Base-by-base conservation (phyloP, 2,329 filamentous ascomycete species). In the Hirsutella minnesotensis region DNA sequence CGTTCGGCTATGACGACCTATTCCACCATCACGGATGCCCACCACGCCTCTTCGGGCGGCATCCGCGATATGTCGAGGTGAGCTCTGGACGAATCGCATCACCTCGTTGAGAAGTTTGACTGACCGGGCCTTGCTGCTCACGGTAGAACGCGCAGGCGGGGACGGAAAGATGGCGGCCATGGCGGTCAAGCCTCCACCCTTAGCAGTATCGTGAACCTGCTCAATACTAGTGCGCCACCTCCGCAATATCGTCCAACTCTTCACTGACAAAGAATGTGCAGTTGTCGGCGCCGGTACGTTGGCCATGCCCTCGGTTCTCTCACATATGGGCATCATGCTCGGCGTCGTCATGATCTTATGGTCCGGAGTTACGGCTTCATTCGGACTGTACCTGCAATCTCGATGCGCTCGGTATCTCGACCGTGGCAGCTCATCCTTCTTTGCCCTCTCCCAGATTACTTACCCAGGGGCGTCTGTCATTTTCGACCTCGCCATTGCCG, bases 401-500 rank as follows among this genome's bases (percentile, higher is more conserved):
- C 80, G 85, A 67, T 96, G 92, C 68, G 85, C 92, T 5, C 79
- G 86, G 59, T 98, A 98, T 61, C 73, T 98, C 49, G 92, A 96
- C 50, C 77, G 87, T 47, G 92, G 92, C 35, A 77, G 78, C 5
- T 78, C 89, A 1, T 95, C 88, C 30, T 98, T 98, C 67, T 95
- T 95, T 58, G 88, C 90, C n/a, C 70, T 98, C 15, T 95, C 88
- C 13, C 90, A 98, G 61, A 78, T 98, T 49, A 96, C 92, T 5
- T 98, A 96, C 56, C 92, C 92, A 1, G 95, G 95, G 60, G 88
- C 90, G 3, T 86, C 92, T 9, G 87, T 98, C 38, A 73, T 96
- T 38, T 98, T 98, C 61, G 92, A 98, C 64, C 81, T 83, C 7
- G 92, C 92, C 5, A 98, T 98, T 58, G 88, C 90, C 12, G 80